These are phyloP conservation scores for Erysimum pusillum DNA, from an alignment of 441 rosid species.

Conservation along the genomic window DNA sequence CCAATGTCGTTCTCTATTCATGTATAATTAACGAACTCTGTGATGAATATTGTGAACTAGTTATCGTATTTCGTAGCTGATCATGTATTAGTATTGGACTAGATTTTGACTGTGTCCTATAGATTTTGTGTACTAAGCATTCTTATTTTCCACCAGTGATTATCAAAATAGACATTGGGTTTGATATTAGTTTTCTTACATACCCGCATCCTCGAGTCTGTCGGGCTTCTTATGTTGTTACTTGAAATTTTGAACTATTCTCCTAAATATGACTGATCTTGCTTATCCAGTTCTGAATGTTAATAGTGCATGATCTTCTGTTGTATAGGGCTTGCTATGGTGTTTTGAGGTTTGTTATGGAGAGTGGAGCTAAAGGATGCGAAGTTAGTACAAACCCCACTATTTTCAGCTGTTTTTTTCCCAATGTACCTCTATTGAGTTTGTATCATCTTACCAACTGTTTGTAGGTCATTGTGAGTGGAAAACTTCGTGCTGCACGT, in stretches of 20 bases:
- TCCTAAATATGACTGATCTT: no score
- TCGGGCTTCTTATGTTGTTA: slow-evolving; percentile 44
- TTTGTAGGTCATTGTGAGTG: slow-evolving; percentile 60
- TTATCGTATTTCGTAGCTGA: no score
- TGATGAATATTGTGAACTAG: no score
- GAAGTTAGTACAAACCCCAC: slow-evolving; percentile 51
- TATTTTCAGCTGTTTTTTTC: no score
- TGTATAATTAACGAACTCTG: no score
- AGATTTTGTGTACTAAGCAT: no score
- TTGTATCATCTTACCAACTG: background rate
- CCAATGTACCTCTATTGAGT: background rate
- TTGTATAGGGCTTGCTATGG: slow-evolving; percentile 67
- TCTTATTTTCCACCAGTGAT: background rate
- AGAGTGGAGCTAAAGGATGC: slow-evolving; percentile 81
- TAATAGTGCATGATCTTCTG: background rate
- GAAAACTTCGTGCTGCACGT: slow-evolving; percentile 62
- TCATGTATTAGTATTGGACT: no score
- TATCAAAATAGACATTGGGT: background rate
- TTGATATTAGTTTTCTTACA: no score
- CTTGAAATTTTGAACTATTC: background rate
- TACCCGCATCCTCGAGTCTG: background rate
- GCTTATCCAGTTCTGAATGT: background rate
- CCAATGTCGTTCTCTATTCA: no score
- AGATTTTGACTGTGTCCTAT: no score
- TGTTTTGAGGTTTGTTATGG: slow-evolving; percentile 74